These are phyloP conservation scores for Brettanomyces sp. DNA, from an alignment of 805 yeast genomes.

Conservation along the genomic window DNA sequence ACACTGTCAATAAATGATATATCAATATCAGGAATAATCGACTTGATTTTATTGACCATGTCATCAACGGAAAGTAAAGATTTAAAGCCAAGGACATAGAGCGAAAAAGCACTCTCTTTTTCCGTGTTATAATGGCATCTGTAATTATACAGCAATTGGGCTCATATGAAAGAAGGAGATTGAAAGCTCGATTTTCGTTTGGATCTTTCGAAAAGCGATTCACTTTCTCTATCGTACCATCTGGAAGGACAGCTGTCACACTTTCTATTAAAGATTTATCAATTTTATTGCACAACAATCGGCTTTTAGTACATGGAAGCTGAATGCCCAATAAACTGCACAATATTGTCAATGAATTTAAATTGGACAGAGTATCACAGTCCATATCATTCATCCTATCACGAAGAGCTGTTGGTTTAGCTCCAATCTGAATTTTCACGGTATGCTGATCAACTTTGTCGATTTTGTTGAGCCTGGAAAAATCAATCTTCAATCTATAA, in stretches of 20 bases:
- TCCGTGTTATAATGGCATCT: conserved; percentile 1
- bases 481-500: conserved; percentile 7
- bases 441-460: conserved; percentile 1
- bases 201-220: conserved; percentile 1
- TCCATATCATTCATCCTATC: conserved; percentile 3
- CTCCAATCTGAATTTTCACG: conserved; percentile 3
- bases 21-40: conserved; percentile 6
- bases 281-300: conserved; percentile 7
- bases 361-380: background rate
- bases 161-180: conserved; percentile 7
- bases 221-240: conserved; percentile 13
- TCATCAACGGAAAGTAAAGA: conserved; percentile 7
- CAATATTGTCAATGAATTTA: conserved; percentile 12
- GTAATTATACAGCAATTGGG: conserved; percentile 14
- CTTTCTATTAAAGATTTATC: conserved; percentile 5
- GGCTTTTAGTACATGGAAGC: conserved; percentile 1
- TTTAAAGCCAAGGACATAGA: conserved; percentile 12
- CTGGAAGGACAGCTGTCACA: conserved; percentile 19
- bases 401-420: conserved; percentile 1
- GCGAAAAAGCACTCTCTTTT: background rate
- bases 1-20: conserved; percentile 9
- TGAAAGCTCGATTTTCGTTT: conserved; percentile 5
- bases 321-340: conserved; percentile 13
- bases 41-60: conserved; percentile 10
- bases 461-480: conserved; percentile 9